Base-by-base conservation (phyloP, 176 grass and related monocot genomes). In the Leersia perrieri region DNA sequence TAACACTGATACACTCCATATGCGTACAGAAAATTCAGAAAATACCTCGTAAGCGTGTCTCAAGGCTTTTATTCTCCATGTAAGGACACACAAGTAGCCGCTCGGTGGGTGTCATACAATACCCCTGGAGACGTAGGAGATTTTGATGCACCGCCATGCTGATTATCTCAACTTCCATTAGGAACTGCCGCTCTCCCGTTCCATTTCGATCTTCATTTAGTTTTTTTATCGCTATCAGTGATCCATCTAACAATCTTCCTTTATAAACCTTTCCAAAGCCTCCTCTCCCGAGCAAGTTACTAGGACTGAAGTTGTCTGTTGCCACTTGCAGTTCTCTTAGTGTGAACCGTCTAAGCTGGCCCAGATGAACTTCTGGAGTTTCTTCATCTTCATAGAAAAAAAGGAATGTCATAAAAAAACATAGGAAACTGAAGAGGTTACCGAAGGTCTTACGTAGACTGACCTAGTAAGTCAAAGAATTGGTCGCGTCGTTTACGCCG, bases 11-110 rank as follows among this genome's bases (percentile, higher is more conserved):
- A 55, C 20, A 55, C 49, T 55, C 49, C 49, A 31, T 30, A 44
- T 11, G 39, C 62, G 38, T 64, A 27, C n/a, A 33, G 38, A 78
- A 25, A 44, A 58, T 76, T 35, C 11, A 63, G 31, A n/a, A 64
- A 39, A 31, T 70, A 89, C 88, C 88, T 86, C 83, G 33, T 72
- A 90, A 76, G 64, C 88, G 70, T 49, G 78, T 49, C 55, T 83
- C 88, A 66, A 90, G 77, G 73, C 88, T 90, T 70, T 60, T 67
- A 68, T 90, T 90, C 47, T 73, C 66, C 88, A 90, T 90, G 77
- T 81, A 90, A 16, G 88, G 88, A 69, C 86, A 90, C 53, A 90
- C 88, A 42, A 90, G 88, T 68, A 90, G 71, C 33, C 88, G 72
- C 41, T 90, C 88, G 22, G 47, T 78, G 16, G 83, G 57, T 20